Conservation (phyloP, 352 stramenopile genomes). For the Globisporangium rhizosaccharum region DNA sequence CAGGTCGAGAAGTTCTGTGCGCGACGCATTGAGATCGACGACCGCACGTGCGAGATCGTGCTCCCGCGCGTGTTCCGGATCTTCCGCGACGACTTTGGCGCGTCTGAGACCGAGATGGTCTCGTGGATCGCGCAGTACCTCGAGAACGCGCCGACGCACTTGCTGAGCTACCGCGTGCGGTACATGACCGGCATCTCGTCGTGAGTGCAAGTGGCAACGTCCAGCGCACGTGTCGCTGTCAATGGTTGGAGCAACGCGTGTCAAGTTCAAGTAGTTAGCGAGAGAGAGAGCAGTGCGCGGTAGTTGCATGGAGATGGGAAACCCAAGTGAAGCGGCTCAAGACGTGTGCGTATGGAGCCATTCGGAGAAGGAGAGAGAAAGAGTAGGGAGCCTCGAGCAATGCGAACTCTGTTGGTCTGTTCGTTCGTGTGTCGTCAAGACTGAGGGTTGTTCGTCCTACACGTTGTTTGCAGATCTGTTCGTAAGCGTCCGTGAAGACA, state of each 20-base stretch:
- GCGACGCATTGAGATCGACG: conserved; percentile 55
- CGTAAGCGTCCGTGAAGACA: too few species aligned
- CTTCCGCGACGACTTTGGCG: conserved; percentile 83
- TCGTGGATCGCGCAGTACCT: conserved; percentile 86
- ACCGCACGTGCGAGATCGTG: conserved; percentile 46
- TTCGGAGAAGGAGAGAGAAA: background rate
- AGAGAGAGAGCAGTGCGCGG: background rate
- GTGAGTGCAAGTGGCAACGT: conserved; percentile 3
- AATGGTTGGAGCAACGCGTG: background rate
- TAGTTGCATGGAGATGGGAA: too few species aligned
- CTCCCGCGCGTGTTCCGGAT: conserved; percentile 75
- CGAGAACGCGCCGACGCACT: conserved; percentile 53
- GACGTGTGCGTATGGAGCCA: too few species aligned
- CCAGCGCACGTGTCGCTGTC: background rate
- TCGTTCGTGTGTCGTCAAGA: too few species aligned
- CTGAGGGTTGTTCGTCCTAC: too few species aligned
- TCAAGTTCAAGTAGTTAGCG: background rate
- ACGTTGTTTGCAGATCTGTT: too few species aligned
- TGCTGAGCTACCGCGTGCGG: conserved; percentile 74
- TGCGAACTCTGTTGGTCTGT: too few species aligned
- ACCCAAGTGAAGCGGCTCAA: background rate
- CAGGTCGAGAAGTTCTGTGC: conserved; percentile 77
- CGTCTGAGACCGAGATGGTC: conserved; percentile 81
- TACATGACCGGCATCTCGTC: conserved; percentile 69
- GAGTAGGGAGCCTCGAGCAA: too few species aligned